These are phyloP conservation scores for Neobulgaria alba DNA, from an alignment of 2,329 filamentous ascomycete species.

Conservation along the genomic window DNA sequence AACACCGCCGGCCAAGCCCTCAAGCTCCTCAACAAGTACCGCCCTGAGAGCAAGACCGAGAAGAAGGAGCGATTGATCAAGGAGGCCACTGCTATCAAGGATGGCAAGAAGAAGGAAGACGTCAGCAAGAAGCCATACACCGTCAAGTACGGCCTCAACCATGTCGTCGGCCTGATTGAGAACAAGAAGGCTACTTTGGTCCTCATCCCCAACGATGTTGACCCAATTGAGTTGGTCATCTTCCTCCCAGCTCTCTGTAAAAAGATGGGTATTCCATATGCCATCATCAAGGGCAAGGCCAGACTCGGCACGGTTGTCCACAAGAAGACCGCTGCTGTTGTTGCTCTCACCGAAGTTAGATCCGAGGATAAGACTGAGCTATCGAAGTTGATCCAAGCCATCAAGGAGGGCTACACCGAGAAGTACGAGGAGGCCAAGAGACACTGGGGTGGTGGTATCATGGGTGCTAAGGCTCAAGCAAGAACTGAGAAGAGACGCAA, in stretches of 20 bases:
- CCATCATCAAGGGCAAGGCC: constrained; percentile 99
- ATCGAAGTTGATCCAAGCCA: constrained; percentile 86
- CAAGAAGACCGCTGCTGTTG: constrained; percentile 99
- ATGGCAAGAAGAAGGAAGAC: constrained; percentile 99
- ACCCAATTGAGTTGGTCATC: constrained; percentile 98
- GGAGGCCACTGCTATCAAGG: constrained; percentile 94
- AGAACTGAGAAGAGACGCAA: constrained; percentile 62
- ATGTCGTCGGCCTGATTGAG: constrained; percentile 94
- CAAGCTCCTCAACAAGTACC: constrained; percentile 99
- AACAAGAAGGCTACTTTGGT: constrained; percentile 99
- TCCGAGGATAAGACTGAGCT: constrained; percentile 98
- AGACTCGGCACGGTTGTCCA: constrained; percentile 97
- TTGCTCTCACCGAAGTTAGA: constrained; percentile 93
- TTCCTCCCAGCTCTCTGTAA: constrained; percentile 98
- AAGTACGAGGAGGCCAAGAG: constrained; percentile 87
- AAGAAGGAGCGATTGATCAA: constrained; percentile 99
- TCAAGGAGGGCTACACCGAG: constrained; percentile 98
- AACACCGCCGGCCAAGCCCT: constrained; percentile 95
- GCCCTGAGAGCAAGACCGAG: constrained; percentile 96
- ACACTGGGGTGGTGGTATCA: constrained; percentile 99
- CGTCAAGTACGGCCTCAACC: constrained; percentile 99
- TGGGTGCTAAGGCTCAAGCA: constrained; percentile 87
- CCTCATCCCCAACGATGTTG: constrained; percentile 98
- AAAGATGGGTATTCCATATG: constrained; percentile 99
- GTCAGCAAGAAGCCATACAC: constrained; percentile 99